Conservation (phyloP, 208 protist species). For the Leishmania guyanensis region DNA sequence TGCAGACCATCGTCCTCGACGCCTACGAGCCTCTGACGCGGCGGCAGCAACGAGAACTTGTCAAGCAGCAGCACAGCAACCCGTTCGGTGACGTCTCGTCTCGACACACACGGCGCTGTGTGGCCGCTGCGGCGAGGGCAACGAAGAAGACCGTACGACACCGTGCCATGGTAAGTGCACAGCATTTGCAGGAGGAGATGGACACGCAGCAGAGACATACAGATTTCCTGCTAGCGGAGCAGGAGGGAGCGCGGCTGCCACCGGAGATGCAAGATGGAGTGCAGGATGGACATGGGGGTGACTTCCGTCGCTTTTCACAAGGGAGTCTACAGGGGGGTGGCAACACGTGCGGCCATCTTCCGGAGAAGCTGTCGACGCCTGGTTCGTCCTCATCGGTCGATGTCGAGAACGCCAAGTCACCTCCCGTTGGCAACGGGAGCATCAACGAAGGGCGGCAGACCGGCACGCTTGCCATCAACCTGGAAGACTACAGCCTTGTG, state of each 20-base stretch:
- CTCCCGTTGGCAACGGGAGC: not conserved
- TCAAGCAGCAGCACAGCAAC: slow-evolving; percentile 27
- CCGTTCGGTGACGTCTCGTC: slow-evolving; percentile 18
- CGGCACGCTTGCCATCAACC: slow-evolving; percentile 47
- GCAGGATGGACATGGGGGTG: not conserved
- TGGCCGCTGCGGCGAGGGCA: slow-evolving; percentile 17
- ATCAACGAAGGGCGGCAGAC: not conserved
- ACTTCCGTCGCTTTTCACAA: slow-evolving; percentile 4
- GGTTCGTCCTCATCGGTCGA: not conserved
- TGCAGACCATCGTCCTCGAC: slow-evolving; percentile 77
- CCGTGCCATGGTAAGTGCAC: slow-evolving; percentile 8
- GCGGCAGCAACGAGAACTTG: slow-evolving; percentile 41
- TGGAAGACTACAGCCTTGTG: slow-evolving; percentile 82
- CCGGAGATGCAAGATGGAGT: not conserved
- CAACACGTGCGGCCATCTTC: not conserved
- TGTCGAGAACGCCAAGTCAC: not conserved
- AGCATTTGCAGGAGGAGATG: slow-evolving; percentile 24
- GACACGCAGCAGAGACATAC: slow-evolving; percentile 17
- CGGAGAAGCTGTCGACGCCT: not conserved
- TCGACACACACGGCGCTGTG: slow-evolving; percentile 21
- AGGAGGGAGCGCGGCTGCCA: slow-evolving; percentile 10
- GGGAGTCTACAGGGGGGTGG: not conserved
- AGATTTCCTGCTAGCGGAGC: slow-evolving; percentile 22
- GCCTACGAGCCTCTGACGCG: slow-evolving; percentile 51
- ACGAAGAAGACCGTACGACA: slow-evolving; percentile 19